These are phyloP conservation scores for Arabis hirsuta DNA, from an alignment of 345 rosid genomes.

Conservation along the genomic window DNA sequence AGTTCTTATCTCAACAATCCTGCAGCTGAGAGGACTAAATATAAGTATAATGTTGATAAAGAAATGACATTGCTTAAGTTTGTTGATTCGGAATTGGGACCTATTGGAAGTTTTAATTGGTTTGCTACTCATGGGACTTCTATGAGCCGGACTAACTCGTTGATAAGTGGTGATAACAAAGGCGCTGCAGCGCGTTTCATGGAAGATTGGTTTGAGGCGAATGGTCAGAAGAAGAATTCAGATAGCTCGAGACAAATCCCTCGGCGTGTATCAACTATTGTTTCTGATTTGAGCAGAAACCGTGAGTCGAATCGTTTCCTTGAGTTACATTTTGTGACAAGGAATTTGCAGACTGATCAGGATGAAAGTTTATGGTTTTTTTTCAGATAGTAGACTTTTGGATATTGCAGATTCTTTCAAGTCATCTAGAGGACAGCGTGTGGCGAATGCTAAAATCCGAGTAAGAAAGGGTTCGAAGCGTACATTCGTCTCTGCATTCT, in stretches of 20 bases:
- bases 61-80: constrained; percentile 97
- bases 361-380: constrained; percentile 15
- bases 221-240: constrained; percentile 61
- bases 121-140: constrained; percentile 99
- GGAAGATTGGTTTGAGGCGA: constrained; percentile 96
- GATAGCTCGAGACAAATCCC: constrained; percentile 50
- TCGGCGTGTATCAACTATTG: constrained; percentile 61
- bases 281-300: constrained; percentile 50
- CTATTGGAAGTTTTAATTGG: constrained; percentile 96
- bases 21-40: constrained; percentile 67
- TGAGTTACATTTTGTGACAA: constrained; percentile 1
- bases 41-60: constrained; percentile 87
- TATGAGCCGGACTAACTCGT: constrained; percentile 93
- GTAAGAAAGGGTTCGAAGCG: constrained; percentile 65
- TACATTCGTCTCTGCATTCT: constrained; percentile 89
- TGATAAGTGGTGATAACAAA: constrained; percentile 98
- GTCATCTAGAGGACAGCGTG: constrained; percentile 60
- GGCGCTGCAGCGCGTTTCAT: constrained; percentile 97
- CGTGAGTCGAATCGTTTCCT: constrained; percentile 47
- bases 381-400: constrained; percentile 58
- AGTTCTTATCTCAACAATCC: constrained; percentile 97
- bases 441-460: constrained; percentile 65
- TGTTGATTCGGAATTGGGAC: constrained; percentile 85
- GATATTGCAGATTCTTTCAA: constrained; percentile 66
- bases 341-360: background rate